These are phyloP conservation scores for Fusarium sp. DNA, from an alignment of 2,329 filamentous ascomycete species.

Conservation along the genomic window DNA sequence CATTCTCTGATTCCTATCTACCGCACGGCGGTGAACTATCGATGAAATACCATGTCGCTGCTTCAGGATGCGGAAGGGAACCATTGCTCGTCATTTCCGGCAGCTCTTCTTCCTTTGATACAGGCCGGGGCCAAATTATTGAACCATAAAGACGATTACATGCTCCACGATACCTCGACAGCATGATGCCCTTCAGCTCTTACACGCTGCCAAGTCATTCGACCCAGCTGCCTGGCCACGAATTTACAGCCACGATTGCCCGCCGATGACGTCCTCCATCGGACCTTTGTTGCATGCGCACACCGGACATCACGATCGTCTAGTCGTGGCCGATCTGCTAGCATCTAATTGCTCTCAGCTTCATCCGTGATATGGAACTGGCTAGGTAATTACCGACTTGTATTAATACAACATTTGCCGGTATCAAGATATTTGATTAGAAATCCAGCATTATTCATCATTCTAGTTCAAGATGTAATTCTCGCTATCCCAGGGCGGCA, in stretches of 20 bases:
- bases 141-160: background rate
- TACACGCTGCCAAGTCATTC: background rate
- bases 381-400: background rate
- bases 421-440: background rate
- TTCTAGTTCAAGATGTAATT: background rate
- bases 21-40: background rate
- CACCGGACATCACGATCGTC: too few species aligned
- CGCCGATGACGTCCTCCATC: background rate
- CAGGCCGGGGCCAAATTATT: background rate
- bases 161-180: fast-evolving
- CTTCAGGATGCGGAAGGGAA: background rate
- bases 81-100: background rate
- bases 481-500: too few species aligned
- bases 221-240: background rate
- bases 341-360: background rate
- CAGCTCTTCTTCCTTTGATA: background rate
- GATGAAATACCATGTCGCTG: background rate
- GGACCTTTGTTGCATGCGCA: background rate
- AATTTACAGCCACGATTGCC: background rate
- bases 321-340: fast-evolving
- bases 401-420: background rate
- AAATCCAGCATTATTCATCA: background rate
- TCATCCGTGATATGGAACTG: background rate
- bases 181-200: background rate
- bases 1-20: background rate